Percentiles rank a stretch among this genome's conserved stretches.
phyloP scores from a whole-genome alignment of 768 basidiomycete genomes.

The Mrakia frigida region DNA sequence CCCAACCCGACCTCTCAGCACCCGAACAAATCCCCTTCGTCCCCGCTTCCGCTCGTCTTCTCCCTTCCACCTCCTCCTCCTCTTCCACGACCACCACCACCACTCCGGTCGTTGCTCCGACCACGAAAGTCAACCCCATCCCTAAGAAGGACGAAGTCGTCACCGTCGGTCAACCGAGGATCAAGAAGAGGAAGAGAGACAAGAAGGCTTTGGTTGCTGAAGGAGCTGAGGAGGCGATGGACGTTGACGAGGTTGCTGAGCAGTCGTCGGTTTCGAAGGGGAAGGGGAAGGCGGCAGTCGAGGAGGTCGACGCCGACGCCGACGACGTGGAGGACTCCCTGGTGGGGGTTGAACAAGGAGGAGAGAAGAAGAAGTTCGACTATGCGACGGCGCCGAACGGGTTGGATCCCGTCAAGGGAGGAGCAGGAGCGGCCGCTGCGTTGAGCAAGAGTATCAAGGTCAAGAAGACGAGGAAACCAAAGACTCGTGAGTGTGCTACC shows the following conservation, averaged over 20 bases:
- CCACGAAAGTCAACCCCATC: constrained; percentile 17
- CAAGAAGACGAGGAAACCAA: constrained; percentile 39
- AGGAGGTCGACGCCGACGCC: not conserved
- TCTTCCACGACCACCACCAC: no score
- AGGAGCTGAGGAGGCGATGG: constrained; percentile 37
- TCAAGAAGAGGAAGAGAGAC: constrained; percentile 51
- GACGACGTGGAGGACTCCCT: constrained; percentile 31
- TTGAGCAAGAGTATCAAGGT: constrained; percentile 33
- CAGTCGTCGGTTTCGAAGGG: constrained; percentile 10
- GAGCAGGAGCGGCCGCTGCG: constrained; percentile 42
- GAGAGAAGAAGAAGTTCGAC: constrained; percentile 34
- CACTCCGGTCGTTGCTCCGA: not conserved
- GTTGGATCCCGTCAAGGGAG: constrained; percentile 36
- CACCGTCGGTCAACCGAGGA: constrained; percentile 29
- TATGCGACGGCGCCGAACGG: constrained; percentile 33
- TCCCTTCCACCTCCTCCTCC: constrained; percentile 33
- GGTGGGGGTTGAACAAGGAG: no score
- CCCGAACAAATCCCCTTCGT: constrained; percentile 72
- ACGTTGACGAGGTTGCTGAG: constrained; percentile 2
- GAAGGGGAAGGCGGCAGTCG: constrained; percentile 39
- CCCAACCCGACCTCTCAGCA: constrained; percentile 29
- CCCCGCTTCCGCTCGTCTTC: constrained; percentile 58
- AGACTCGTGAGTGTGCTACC: constrained; percentile 45
- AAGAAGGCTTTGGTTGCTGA: constrained; percentile 63
- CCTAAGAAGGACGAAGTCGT: constrained; percentile 31